These are phyloP conservation scores for Arthrobotrys megalospora DNA, from an alignment of 2,329 filamentous ascomycete species.

Conservation along the genomic window DNA sequence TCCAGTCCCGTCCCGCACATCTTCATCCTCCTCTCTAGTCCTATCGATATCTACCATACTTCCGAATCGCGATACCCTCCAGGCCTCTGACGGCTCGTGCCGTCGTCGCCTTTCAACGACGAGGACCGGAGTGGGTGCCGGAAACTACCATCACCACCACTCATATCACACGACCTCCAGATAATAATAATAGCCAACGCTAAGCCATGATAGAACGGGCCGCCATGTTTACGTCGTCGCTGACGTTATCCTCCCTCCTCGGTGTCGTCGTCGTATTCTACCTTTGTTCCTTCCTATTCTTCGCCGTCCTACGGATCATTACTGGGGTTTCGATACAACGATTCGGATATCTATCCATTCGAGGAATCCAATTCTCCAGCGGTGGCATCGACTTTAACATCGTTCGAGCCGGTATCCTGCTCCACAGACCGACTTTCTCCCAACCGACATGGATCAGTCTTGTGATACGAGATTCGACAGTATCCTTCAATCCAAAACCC, in stretches of 20 bases:
- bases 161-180: constrained; percentile 33
- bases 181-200: constrained; percentile 1
- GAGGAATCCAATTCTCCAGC: constrained; percentile 88
- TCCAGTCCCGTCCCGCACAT: constrained; percentile 5
- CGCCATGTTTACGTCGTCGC: constrained; percentile 54
- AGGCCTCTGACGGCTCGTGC: constrained; percentile 42
- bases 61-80: constrained; percentile 36
- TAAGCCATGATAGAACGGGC: constrained; percentile 15
- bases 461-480: constrained; percentile 84
- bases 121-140: constrained; percentile 18
- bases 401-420: constrained; percentile 85
- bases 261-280: constrained; percentile 89
- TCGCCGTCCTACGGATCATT: constrained; percentile 90
- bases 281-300: constrained; percentile 90
- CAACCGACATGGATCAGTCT: constrained; percentile 97
- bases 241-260: constrained; percentile 77
- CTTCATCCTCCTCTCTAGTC: constrained; percentile 21
- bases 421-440: constrained; percentile 95
- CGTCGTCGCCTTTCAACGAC: constrained; percentile 39
- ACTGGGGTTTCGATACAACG: constrained; percentile 97
- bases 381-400: constrained; percentile 93
- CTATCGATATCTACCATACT: constrained; percentile 4
- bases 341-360: constrained; percentile 90
- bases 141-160: constrained; percentile 9
- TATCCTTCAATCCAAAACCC: constrained; percentile 79